Evolutionary conservation across 2,329 filamentous ascomycete species (phyloP).

Genomic region (Eutypella sp.): DNA sequence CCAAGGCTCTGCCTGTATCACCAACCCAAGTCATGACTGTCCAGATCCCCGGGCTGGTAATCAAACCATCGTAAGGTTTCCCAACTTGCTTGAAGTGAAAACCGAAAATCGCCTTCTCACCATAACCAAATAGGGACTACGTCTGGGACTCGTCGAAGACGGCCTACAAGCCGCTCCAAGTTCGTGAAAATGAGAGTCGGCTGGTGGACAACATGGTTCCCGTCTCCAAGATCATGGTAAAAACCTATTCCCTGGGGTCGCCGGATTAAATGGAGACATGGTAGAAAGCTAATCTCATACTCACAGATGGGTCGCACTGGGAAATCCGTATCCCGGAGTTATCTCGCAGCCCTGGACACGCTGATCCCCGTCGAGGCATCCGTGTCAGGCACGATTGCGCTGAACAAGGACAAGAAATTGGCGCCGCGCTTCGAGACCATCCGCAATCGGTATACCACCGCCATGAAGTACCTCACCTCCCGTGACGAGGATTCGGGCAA

Average conservation of each 20-base stretch:
- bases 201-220: background rate
- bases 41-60: no score
- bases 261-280: no score
- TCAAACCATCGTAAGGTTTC: no score
- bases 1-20: no score
- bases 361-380: background rate
- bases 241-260: background rate
- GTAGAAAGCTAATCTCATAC: background rate
- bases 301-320: background rate
- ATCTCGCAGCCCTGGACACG: background rate
- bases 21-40: no score
- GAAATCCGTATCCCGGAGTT: background rate
- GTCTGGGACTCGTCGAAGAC: background rate
- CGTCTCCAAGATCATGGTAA: background rate
- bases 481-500: background rate
- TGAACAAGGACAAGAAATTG: background rate
- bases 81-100: no score
- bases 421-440: background rate
- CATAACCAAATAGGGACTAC: background rate
- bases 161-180: background rate
- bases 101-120: no score
- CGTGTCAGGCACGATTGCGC: background rate
- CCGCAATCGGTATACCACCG: background rate
- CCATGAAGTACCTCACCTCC: background rate
- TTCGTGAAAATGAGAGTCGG: background rate